phyloP scores from a whole-genome alignment of 441 rosid genomes.

The Pelargonium cotyledonis region DNA sequence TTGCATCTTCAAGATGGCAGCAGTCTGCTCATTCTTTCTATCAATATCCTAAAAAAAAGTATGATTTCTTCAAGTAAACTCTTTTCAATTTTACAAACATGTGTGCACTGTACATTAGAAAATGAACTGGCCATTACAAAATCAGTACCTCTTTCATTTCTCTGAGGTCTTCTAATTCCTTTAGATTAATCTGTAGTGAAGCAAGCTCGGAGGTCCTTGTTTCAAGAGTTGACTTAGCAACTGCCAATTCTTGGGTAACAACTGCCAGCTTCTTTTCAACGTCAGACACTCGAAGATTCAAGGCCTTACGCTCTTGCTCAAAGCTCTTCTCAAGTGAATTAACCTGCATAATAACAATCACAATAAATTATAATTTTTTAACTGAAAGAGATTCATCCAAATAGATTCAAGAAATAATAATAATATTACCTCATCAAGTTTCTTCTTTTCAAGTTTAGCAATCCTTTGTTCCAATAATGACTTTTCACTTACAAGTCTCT shows the following conservation, averaged over 20 bases:
- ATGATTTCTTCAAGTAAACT: conserved; percentile 13
- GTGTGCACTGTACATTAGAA: neutral
- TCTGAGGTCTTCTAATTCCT: conserved; percentile 83
- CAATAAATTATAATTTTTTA: neutral
- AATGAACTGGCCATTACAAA: conserved; percentile 12
- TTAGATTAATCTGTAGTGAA: conserved; percentile 55
- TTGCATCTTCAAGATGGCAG: conserved; percentile 94
- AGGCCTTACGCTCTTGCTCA: conserved; percentile 61
- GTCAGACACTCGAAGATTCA: conserved; percentile 53
- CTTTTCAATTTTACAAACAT: neutral
- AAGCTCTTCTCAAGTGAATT: conserved; percentile 43
- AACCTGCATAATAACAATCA: conserved; percentile 34
- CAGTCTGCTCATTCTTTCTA: conserved; percentile 93
- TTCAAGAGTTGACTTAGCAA: conserved; percentile 50
- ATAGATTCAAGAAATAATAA: conserved; percentile 8
- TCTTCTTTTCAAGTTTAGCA: conserved; percentile 50
- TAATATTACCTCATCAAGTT: conserved; percentile 59
- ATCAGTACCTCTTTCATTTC: conserved; percentile 86
- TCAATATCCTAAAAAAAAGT: conserved; percentile 70
- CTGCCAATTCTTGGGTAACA: conserved; percentile 46
- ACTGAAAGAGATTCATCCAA: neutral
- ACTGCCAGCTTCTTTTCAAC: conserved; percentile 62
- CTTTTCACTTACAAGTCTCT: conserved; percentile 55
- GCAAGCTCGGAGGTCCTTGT: conserved; percentile 47
- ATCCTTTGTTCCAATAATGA: conserved; percentile 51